Evolutionary conservation across 2,329 filamentous ascomycete species (phyloP).

Genomic region (Calonectria pauciramosa): DNA sequence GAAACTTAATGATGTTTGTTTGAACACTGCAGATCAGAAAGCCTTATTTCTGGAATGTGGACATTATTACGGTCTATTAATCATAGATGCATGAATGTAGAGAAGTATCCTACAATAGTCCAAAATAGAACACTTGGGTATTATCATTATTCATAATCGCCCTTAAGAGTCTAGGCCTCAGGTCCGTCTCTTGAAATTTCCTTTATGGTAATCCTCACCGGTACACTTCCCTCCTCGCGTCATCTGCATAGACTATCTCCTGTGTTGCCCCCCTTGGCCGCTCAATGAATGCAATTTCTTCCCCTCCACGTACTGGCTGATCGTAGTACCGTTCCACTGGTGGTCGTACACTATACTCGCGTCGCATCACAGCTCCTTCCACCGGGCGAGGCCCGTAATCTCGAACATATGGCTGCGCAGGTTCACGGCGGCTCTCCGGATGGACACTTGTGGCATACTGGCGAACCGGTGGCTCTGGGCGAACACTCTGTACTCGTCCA

Average conservation of each 20-base stretch:
- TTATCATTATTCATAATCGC: constrained; percentile 15
- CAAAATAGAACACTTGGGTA: constrained; percentile 1
- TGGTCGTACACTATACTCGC: constrained; percentile 56
- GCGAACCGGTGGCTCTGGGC: constrained; percentile 50
- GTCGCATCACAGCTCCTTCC: constrained; percentile 44
- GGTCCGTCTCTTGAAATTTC: background rate
- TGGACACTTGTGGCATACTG: constrained; percentile 48
- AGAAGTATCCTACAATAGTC: background rate
- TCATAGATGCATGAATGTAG: background rate
- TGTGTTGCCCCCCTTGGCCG: constrained; percentile 56
- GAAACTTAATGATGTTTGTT: background rate
- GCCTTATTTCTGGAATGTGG: background rate
- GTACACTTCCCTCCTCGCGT: constrained; percentile 54
- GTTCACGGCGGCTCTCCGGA: constrained; percentile 46
- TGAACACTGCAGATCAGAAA: background rate
- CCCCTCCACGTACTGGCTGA: constrained; percentile 47
- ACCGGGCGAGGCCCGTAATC: constrained; percentile 46
- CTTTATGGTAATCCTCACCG: constrained; percentile 37
- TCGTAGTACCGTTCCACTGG: constrained; percentile 61
- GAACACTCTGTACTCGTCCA: constrained; percentile 59
- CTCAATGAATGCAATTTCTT: constrained; percentile 61
- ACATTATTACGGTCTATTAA: background rate
- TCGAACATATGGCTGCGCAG: constrained; percentile 50
- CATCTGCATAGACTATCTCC: constrained; percentile 62
- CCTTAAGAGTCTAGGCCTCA: background rate